These are phyloP conservation scores for Paspalum vaginatum DNA, from an alignment of 176 grass and related monocot genomes.

Conservation along the genomic window DNA sequence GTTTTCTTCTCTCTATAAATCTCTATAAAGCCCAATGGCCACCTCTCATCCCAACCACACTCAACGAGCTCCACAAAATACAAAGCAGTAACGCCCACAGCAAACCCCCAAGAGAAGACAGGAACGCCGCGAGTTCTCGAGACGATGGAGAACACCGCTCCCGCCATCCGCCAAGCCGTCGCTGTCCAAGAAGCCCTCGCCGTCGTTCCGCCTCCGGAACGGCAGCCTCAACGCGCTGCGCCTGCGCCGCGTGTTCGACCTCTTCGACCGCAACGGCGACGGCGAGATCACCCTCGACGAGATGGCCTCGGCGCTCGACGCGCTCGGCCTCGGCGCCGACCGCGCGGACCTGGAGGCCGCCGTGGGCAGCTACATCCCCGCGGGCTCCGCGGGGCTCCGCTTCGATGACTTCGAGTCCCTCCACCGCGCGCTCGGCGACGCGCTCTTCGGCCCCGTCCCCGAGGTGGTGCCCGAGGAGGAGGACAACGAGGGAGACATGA, in stretches of 20 bases:
- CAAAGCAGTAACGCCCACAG: neutral
- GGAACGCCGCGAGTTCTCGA: neutral
- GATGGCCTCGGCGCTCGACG: conserved; percentile 74
- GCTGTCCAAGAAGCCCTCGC: conserved; percentile 58
- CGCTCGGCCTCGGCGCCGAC: conserved; percentile 82
- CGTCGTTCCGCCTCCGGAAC: conserved; percentile 95
- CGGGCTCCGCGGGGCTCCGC: conserved; percentile 62
- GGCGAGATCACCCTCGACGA: conserved; percentile 93
- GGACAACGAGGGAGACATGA: conserved; percentile 78
- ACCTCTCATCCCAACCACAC: neutral
- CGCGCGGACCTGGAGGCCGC: conserved; percentile 54
- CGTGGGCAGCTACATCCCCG: conserved; percentile 67
- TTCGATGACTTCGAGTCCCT: conserved; percentile 82
- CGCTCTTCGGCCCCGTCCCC: conserved; percentile 58
- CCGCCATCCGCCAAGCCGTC: conserved; percentile 28
- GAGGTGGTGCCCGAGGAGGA: conserved; percentile 6
- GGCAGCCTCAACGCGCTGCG: conserved; percentile 87
- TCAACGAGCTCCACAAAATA: neutral
- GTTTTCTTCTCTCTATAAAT: conserved; percentile 29
- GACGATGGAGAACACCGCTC: conserved; percentile 39
- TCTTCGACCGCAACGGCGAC: conserved; percentile 93
- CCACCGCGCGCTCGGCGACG: conserved; percentile 81
- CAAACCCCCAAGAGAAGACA: neutral
- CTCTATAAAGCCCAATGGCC: conserved; percentile 26
- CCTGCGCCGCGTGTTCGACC: conserved; percentile 89